Base-by-base conservation (phyloP, 441 rosid species). In the Macaranga tanarius region DNA sequence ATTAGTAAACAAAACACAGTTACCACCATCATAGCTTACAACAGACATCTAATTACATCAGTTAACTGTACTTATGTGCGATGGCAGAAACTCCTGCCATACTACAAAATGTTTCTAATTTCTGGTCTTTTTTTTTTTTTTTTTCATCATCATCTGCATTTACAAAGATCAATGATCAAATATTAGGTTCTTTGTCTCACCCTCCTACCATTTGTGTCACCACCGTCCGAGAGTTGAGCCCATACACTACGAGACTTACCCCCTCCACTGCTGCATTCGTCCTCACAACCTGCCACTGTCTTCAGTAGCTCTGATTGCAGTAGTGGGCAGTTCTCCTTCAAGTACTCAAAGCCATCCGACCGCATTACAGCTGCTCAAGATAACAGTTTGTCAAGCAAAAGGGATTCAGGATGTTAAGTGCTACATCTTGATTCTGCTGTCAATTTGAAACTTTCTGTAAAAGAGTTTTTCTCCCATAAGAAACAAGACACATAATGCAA, bases 151-250 rank as follows among this genome's bases (percentile, higher is more conserved):
- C 51, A 54, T 26, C 68, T 52, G 34, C 76, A 65, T 70, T 63
- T 67, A 72, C 83, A 79, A 23, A 55, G 56, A 72, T 47, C 23
- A 47, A 25, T 31, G 7, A 42, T 31, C 28, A 69, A 23, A 45
- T 40, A 65, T 78, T 81, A 85, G 62, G 84, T 86, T 76, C 90
- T 75, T 75, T 90, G 95, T 77, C 98, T 84, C 12, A 92, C 95
- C 80, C 90, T 83, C 72, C 93, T 72, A 80, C 91, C 86, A 62
- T 47, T 86, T 26, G 87, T 81, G 69, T 89, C 95, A 0, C 86
- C 92, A 17, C 96, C 95, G 54, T 88, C 98, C 0, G 97, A 93
- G 50, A 88, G 89, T 77, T 91, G 97, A 1, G 85, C 97, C 98
- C 97, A 93, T 16, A 91, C 97, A 3, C 97, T 93, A 48, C 85